phyloP scores from a whole-genome alignment of 352 stramenopile species.

The Pythium coloratum region DNA sequence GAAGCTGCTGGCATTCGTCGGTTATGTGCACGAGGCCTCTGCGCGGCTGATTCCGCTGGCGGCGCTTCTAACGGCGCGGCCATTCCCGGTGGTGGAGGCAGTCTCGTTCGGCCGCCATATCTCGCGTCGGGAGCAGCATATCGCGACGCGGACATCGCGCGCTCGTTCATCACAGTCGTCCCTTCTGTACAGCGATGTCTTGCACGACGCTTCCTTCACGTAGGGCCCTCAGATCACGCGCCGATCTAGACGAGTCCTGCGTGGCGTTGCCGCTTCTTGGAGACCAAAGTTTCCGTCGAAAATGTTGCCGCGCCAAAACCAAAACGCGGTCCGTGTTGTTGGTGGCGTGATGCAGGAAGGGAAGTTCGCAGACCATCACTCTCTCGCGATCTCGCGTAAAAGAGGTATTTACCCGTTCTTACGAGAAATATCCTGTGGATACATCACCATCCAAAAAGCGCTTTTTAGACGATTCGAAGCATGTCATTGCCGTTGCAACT shows the following conservation, averaged over 20 bases:
- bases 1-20: not conserved
- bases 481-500: not conserved
- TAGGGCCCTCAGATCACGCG: not conserved
- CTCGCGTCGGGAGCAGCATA: conserved; percentile 13
- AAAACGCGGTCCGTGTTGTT: conserved; percentile 6
- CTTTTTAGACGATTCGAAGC: not conserved
- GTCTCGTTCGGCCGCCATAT: conserved; percentile 7
- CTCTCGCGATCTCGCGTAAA: conserved; percentile 12
- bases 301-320: conserved; percentile 20
- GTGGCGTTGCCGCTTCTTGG: not conserved
- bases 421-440: conserved; percentile 17
- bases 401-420: not conserved
- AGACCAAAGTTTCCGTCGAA: conserved; percentile 20
- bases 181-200: not conserved
- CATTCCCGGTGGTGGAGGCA: not conserved
- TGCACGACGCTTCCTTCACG: not conserved
- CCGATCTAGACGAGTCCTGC: not conserved
- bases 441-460: conserved; percentile 9
- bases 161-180: not conserved
- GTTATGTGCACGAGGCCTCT: not conserved
- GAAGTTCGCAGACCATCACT: conserved; percentile 20
- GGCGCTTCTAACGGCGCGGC: not conserved
- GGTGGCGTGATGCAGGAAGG: conserved; percentile 14
- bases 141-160: conserved; percentile 10
- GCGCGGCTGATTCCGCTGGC: not conserved